Base-by-base conservation (phyloP, 192 early-diverging fungal genomes). In the Fimicolochytrium jonesii region DNA sequence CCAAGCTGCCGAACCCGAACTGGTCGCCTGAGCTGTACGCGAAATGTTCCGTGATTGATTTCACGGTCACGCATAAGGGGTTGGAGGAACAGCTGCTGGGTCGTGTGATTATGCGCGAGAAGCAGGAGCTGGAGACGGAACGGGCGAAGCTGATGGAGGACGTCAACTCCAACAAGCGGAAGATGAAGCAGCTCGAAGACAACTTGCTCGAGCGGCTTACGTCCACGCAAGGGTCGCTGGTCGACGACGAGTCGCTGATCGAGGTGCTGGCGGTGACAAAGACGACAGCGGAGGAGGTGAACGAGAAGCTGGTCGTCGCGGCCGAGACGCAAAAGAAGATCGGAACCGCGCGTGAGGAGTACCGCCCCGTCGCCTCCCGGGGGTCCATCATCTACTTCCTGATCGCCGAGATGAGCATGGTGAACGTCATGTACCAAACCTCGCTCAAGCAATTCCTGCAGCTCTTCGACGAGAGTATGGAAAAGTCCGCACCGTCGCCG, bases 301-400 rank as follows among this genome's bases (percentile, higher is more conserved):
- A 80, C 42, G 84, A 86, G 55, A 86, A 86, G 61, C 77, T 86
- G 26, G 62, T 82, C 0, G 71, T 83, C 39, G 84, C 84, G 15
- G 84, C 82, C 2, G 82, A 86, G 23, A 86, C 84, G 9, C 84
- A 86, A 64, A 85, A 85, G 74, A 86, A 86, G 51, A 86, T 86
- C 58, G 62, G 76, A 30, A 61, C 74, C 64, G 84, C 84, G 9
- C 67, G 84, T 58, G 84, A 86, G 72, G 84, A 86, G 59, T 86
- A 82, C 54, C 62, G 84, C 30, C 84, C 84, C 17, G 84, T 86
- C 3, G 84, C 84, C 13, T 73, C 59, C 23, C 77, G 82, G 3
- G 84, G 84, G 6, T 74, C 70, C 39, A 86, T 86, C 66, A 78
- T 86, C 29, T 86, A 85, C 54, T 86, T 85, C 69, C 67, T 86